Percentiles rank a stretch among this genome's conserved stretches.
phyloP scores from a whole-genome alignment of 805 yeast genomes.

The Myxozyma sirexii region DNA sequence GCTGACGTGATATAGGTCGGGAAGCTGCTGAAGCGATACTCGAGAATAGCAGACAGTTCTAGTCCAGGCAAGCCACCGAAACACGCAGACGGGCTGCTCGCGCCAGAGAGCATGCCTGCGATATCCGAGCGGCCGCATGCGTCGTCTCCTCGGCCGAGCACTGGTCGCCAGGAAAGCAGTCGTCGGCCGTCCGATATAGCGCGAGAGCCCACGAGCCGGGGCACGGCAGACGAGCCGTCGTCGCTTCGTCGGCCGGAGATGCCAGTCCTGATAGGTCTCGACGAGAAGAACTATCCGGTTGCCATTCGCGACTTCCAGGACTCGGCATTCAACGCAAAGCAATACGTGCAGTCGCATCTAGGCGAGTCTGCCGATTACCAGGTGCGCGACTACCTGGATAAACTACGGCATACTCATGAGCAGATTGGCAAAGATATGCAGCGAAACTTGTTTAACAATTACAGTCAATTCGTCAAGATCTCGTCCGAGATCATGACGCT shows the following conservation, averaged over 20 bases:
- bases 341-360: slow-evolving; percentile 10
- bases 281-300: slow-evolving; percentile 23
- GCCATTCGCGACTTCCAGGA: slow-evolving; percentile 21
- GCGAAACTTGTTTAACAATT: slow-evolving; percentile 28
- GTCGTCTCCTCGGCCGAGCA: background rate
- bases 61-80: slow-evolving; percentile 14
- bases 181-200: background rate
- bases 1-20: slow-evolving; percentile 23
- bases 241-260: background rate
- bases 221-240: background rate
- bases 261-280: slow-evolving; percentile 18
- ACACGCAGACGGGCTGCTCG: slow-evolving; percentile 11
- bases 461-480: slow-evolving; percentile 29
- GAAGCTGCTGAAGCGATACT: slow-evolving; percentile 30
- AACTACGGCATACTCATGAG: slow-evolving; percentile 20
- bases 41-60: slow-evolving; percentile 12
- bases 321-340: slow-evolving; percentile 11
- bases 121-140: background rate
- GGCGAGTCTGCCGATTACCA: slow-evolving; percentile 29
- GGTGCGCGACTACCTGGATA: slow-evolving; percentile 27
- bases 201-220: background rate
- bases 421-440: slow-evolving; percentile 31
- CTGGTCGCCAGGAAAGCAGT: background rate
- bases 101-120: slow-evolving; percentile 13
- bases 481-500: slow-evolving; percentile 30